Evolutionary conservation across 148 eudicot species (phyloP).

Genomic region (Simmondsia chinensis): DNA sequence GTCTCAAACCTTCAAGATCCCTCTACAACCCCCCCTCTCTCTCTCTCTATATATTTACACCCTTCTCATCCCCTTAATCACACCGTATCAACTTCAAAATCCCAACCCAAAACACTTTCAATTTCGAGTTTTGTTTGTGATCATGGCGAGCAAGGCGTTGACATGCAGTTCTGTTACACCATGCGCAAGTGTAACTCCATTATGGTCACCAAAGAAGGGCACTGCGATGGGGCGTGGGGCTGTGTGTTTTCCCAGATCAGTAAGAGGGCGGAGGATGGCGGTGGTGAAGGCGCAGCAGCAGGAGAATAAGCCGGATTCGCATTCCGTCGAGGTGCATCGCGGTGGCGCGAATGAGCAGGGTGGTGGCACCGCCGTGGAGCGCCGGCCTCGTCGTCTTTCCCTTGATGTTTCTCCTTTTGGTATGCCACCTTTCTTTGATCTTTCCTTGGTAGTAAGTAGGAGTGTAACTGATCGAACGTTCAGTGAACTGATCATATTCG

Average conservation of each 20-base stretch:
- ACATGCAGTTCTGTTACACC: conserved; percentile 17
- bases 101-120: too few relatives aligned
- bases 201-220: too few relatives aligned
- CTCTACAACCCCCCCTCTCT: background rate
- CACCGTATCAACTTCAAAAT: too few relatives aligned
- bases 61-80: too few relatives aligned
- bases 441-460: background rate
- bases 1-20: conserved; percentile 15
- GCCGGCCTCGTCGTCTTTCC: conserved; percentile 31
- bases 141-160: conserved; percentile 24
- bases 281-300: background rate
- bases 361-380: conserved; percentile 20
- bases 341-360: conserved; percentile 10
- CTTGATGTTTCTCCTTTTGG: conserved; percentile 56
- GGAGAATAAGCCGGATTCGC: conserved; percentile 27
- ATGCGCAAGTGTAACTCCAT: too few relatives aligned
- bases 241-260: conserved; percentile 17
- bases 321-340: conserved; percentile 8
- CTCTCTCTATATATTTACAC: too few relatives aligned
- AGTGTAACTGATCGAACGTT: background rate
- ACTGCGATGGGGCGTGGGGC: too few relatives aligned
- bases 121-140: too few relatives aligned
- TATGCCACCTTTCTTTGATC: conserved; percentile 6
- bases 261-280: conserved; percentile 12
- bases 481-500: too few relatives aligned